phyloP scores from a whole-genome alignment of 148 eudicot genomes.

The Vaccinium macrocarpon region DNA sequence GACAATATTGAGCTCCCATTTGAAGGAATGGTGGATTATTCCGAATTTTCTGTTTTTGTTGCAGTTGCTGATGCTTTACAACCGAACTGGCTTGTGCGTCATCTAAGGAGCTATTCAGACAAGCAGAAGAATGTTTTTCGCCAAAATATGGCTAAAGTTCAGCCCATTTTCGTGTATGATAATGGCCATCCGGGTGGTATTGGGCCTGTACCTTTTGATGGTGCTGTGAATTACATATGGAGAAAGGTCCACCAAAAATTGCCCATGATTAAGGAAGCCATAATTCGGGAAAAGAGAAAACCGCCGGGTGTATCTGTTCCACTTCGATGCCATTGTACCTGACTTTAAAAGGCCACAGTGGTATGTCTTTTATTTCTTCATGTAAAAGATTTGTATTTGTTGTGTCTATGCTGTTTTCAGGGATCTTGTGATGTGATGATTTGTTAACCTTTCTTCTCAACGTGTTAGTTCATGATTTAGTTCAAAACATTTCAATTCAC shows the following conservation, averaged over 20 bases:
- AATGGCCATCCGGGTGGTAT: slow-evolving; percentile 74
- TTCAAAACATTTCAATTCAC: not conserved
- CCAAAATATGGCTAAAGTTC: slow-evolving; percentile 68
- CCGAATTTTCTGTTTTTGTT: slow-evolving; percentile 75
- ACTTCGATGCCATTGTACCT: slow-evolving; percentile 93
- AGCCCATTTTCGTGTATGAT: slow-evolving; percentile 63
- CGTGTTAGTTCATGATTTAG: not conserved
- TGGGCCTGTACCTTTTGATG: slow-evolving; percentile 66
- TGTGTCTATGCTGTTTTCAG: not conserved
- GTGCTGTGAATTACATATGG: slow-evolving; percentile 91
- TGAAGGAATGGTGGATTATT: slow-evolving; percentile 87
- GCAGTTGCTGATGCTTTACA: slow-evolving; percentile 67
- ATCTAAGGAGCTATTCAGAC: slow-evolving; percentile 56
- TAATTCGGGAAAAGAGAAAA: slow-evolving; percentile 71
- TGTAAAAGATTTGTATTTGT: not conserved
- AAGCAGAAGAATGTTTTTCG: slow-evolving; percentile 53
- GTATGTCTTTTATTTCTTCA: not conserved
- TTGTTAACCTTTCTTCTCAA: not conserved
- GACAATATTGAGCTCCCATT: slow-evolving; percentile 90
- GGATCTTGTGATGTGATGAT: not conserved
- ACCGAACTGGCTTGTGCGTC: slow-evolving; percentile 74
- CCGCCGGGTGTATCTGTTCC: slow-evolving; percentile 66
- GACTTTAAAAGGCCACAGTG: slow-evolving; percentile 24
- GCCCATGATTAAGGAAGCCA: slow-evolving; percentile 79
- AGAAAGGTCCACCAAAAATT: slow-evolving; percentile 76